Conservation (phyloP, 768 basidiomycete species). For the Hericium rajendrae region DNA sequence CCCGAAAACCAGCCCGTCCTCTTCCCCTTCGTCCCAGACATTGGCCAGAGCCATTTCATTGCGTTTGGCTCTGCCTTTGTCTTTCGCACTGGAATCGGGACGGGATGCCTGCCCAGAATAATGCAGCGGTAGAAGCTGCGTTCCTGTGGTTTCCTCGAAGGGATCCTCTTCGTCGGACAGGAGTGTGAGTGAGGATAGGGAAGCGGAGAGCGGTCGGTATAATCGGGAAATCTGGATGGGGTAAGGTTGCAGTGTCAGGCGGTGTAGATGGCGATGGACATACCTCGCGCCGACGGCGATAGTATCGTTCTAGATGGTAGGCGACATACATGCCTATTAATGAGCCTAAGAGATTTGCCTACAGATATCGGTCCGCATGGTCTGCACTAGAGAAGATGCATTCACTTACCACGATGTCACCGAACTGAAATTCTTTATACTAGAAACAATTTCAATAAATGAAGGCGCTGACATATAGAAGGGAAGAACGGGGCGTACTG, state of each 20-base stretch:
- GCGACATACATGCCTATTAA: slow-evolving; percentile 55
- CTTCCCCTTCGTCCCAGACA: slow-evolving; percentile 75
- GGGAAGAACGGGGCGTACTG: slow-evolving; percentile 31
- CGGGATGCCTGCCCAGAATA: slow-evolving; percentile 45
- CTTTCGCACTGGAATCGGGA: not conserved
- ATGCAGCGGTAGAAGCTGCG: slow-evolving; percentile 24
- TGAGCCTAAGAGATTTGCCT: slow-evolving; percentile 78
- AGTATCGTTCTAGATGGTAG: slow-evolving; percentile 64
- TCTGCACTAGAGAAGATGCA: no score
- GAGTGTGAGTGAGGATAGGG: not conserved
- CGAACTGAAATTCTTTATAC: slow-evolving; percentile 65
- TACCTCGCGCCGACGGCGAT: slow-evolving; percentile 74
- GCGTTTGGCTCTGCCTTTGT: slow-evolving; percentile 7
- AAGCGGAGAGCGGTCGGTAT: not conserved
- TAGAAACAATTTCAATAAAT: slow-evolving; percentile 16
- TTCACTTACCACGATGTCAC: slow-evolving; percentile 58
- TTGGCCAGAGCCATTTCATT: slow-evolving; percentile 31
- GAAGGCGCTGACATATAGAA: slow-evolving; percentile 1
- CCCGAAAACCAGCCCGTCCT: slow-evolving; percentile 41
- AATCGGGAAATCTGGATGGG: not conserved
- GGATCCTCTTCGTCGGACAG: not conserved
- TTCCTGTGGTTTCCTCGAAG: not conserved
- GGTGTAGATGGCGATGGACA: slow-evolving; percentile 3
- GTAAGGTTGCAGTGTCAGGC: not conserved
- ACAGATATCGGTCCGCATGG: not conserved